These are phyloP conservation scores for Amylocystis lapponica DNA, from an alignment of 768 basidiomycete species.

Conservation along the genomic window DNA sequence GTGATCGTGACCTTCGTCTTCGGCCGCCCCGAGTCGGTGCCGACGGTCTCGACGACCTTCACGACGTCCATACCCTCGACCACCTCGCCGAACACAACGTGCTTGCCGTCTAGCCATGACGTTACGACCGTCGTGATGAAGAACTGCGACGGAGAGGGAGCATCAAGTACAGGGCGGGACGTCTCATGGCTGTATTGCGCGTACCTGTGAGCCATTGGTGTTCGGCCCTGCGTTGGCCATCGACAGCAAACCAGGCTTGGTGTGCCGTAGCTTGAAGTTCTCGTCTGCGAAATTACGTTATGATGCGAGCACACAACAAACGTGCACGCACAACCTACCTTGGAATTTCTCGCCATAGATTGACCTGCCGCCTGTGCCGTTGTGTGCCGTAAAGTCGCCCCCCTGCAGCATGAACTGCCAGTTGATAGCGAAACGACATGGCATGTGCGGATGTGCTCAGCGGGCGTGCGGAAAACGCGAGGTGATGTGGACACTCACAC, in stretches of 20 bases:
- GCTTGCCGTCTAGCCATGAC: slow-evolving; percentile 64
- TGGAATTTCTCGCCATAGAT: slow-evolving; percentile 81
- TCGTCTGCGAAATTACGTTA: slow-evolving; percentile 37
- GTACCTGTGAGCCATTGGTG: slow-evolving; percentile 76
- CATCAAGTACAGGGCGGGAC: background rate
- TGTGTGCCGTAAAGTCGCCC: slow-evolving; percentile 73
- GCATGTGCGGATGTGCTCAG: background rate
- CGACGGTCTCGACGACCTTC: slow-evolving; percentile 45
- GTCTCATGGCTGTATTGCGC: slow-evolving; percentile 4
- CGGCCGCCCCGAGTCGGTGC: slow-evolving; percentile 23
- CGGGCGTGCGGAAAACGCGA: background rate
- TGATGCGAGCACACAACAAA: background rate
- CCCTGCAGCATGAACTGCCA: slow-evolving; percentile 80
- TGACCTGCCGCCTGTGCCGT: slow-evolving; percentile 80
- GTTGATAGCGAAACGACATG: too few species aligned
- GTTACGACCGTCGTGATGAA: slow-evolving; percentile 72
- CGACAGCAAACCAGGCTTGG: slow-evolving; percentile 60
- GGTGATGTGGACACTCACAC: slow-evolving; percentile 31
- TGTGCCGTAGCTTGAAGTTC: slow-evolving; percentile 63
- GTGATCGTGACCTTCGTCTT: slow-evolving; percentile 17
- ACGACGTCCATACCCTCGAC: slow-evolving; percentile 61
- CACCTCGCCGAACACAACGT: slow-evolving; percentile 71
- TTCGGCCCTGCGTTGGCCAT: slow-evolving; percentile 87
- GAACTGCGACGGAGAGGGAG: slow-evolving; percentile 37
- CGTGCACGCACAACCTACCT: slow-evolving; percentile 35